Base-by-base conservation (phyloP, 2,329 filamentous ascomycete genomes). In the Beauveria sp. region DNA sequence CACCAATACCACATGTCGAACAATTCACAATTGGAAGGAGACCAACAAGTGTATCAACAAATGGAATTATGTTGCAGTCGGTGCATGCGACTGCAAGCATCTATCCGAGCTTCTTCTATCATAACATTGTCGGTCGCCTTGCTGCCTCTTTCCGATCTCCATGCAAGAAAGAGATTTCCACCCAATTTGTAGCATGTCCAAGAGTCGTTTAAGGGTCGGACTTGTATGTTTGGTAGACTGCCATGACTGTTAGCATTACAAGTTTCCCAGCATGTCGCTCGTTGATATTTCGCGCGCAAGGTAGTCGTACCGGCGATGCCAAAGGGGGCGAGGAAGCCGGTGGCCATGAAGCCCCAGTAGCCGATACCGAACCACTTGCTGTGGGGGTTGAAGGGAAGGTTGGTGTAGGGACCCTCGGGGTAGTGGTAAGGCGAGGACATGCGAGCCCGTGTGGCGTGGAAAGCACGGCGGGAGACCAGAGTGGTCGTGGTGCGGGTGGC, bases 331-430 rank as follows among this genome's bases (percentile, higher is more conserved):
- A 79, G 73, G 76, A 87, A 87, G 65, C 83, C 83, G 64, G 77
- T 73, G 69, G 70, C 73, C 70, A 75, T 74, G 81, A 90, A 95
- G 66, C 74, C 74, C 89, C 91, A 96, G 87, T 89, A 99, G 78
- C 88, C 84, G 69, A 91, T 65, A 67, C 81, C 85, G 76, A 99
- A 99, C 80, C 83, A 89, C 79, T 87, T 90, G 74, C 87, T 93
- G 80, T 91, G 83, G 68, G 95, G 90, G 84, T 99, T 96, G 87
- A 99, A 99, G 68, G 95, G 95, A 68, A 99, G 79, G 85, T 97
- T 98, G 82, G 84, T 88, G 79, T 91, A 89, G 73, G 93, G 90
- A 67, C 93, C 95, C 82, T 98, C 93, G 70, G 93, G 89, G 83
- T 99, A 99, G 84, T 99, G 95, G 88, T 96, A 97, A 66, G 93